These are phyloP conservation scores for Phalaenopsis hybrid DNA, from an alignment of 116 monocot species.

Conservation along the genomic window DNA sequence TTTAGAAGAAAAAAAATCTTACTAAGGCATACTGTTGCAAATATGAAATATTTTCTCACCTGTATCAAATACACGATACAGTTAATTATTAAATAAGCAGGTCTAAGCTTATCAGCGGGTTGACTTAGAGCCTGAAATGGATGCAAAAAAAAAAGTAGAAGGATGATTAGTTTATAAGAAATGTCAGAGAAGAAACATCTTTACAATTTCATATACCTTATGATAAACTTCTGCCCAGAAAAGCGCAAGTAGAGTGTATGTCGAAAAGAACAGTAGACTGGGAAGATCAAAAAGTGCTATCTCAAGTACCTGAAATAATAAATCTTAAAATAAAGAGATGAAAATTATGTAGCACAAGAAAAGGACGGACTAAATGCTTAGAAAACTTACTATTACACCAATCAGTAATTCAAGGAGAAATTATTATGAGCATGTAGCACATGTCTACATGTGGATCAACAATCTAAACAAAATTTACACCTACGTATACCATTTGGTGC, in stretches of 20 bases:
- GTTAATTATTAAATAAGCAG: conserved; percentile 52
- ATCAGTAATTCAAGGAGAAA: no score
- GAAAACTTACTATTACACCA: no score
- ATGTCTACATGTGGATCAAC: no score
- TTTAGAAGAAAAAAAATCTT: neutral
- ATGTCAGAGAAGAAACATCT: neutral
- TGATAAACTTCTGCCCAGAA: conserved; percentile 92
- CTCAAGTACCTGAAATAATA: conserved; percentile 25
- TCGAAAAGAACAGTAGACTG: conserved; percentile 73
- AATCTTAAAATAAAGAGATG: neutral
- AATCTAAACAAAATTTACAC: no score
- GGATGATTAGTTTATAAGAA: neutral
- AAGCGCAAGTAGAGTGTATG: conserved; percentile 67
- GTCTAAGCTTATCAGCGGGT: conserved; percentile 44
- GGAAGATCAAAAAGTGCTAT: conserved; percentile 68
- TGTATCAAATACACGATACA: conserved; percentile 46
- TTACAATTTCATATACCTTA: conserved; percentile 28
- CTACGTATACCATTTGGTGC: no score
- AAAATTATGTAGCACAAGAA: neutral
- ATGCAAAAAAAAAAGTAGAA: neutral
- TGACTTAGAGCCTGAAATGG: conserved; percentile 55
- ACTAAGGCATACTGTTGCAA: neutral
- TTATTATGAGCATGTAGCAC: no score
- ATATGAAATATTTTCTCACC: conserved; percentile 26
- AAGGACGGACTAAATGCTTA: neutral